These are phyloP conservation scores for Achaetomium macrosporum DNA, from an alignment of 2,329 filamentous ascomycete genomes.

Conservation along the genomic window DNA sequence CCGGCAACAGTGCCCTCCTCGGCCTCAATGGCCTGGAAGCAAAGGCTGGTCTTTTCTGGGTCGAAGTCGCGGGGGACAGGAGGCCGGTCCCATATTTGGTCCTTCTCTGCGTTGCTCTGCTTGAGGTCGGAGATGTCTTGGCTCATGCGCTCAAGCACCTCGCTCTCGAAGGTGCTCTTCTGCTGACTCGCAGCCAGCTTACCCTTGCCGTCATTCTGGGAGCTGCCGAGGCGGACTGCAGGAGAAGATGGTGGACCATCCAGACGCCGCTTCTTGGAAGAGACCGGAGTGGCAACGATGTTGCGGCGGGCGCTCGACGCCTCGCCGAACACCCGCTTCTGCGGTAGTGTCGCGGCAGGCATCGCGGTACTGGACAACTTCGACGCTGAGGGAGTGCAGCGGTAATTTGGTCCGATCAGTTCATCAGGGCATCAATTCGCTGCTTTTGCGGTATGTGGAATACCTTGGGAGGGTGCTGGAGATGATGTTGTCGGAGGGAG, in stretches of 20 bases:
- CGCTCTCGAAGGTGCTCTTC: slow-evolving; percentile 89
- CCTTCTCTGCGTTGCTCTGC: slow-evolving; percentile 81
- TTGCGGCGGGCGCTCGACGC: slow-evolving; percentile 59
- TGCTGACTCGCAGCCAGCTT: slow-evolving; percentile 64
- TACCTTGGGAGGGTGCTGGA: no score
- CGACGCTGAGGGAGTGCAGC: not conserved
- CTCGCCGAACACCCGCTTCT: slow-evolving; percentile 69
- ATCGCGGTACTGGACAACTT: slow-evolving; percentile 6
- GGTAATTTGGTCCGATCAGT: no score
- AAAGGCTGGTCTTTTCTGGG: slow-evolving; percentile 61
- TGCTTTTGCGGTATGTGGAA: no score
- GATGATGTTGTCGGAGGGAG: not conserved
- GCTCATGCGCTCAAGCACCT: slow-evolving; percentile 91
- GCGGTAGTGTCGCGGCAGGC: slow-evolving; percentile 47
- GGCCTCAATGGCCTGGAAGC: slow-evolving; percentile 91
- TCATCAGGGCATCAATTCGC: no score
- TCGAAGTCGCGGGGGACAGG: slow-evolving; percentile 41
- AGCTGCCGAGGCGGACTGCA: slow-evolving; percentile 53
- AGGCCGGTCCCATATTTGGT: slow-evolving; percentile 80
- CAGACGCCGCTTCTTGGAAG: slow-evolving; percentile 78
- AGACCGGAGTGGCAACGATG: slow-evolving; percentile 45
- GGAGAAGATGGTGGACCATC: slow-evolving; percentile 55
- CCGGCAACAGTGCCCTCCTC: slow-evolving; percentile 82
- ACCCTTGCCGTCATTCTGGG: slow-evolving; percentile 55
- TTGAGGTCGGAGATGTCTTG: slow-evolving; percentile 86